Evolutionary conservation across 768 basidiomycete genomes (phyloP).

Genomic region (Plicaturopsis crispa): DNA sequence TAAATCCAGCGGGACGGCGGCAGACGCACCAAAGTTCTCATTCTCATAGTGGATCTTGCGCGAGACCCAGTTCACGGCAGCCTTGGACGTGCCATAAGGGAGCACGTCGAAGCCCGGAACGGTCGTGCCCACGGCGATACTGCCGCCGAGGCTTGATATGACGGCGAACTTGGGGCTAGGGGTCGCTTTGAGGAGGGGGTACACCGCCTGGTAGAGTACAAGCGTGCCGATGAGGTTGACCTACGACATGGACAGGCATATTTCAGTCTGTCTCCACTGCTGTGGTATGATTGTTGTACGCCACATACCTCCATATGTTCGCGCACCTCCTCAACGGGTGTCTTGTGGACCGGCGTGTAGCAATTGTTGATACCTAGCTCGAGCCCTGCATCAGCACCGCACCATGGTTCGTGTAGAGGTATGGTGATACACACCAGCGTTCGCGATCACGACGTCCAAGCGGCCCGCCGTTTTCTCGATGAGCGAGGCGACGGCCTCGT

Average conservation of each 20-base stretch:
- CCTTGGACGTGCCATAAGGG: conserved; percentile 3
- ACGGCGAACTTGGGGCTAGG: conserved; percentile 2
- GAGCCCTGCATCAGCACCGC: too few species aligned
- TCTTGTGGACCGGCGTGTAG: not conserved
- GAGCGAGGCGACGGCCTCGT: conserved; percentile 1
- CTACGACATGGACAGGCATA: not conserved
- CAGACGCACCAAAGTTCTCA: too few species aligned
- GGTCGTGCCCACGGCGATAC: too few species aligned
- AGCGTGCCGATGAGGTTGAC: conserved; percentile 4
- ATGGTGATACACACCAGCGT: not conserved
- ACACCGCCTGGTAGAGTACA: conserved; percentile 3
- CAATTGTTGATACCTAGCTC: conserved; percentile 1
- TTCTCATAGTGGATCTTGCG: too few species aligned
- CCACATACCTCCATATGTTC: conserved; percentile 1
- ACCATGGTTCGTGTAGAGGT: too few species aligned
- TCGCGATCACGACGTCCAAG: conserved; percentile 3
- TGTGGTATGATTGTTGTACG: too few species aligned
- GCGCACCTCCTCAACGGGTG: not conserved
- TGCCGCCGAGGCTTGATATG: not conserved
- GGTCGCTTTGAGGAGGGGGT: conserved; percentile 3
- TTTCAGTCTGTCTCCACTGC: too few species aligned
- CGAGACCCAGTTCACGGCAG: conserved; percentile 1
- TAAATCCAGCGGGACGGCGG: too few species aligned
- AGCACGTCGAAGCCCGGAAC: not conserved
- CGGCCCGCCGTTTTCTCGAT: conserved; percentile 1